phyloP scores from a whole-genome alignment of 768 basidiomycete genomes.

The Rhodotorula toruloides region DNA sequence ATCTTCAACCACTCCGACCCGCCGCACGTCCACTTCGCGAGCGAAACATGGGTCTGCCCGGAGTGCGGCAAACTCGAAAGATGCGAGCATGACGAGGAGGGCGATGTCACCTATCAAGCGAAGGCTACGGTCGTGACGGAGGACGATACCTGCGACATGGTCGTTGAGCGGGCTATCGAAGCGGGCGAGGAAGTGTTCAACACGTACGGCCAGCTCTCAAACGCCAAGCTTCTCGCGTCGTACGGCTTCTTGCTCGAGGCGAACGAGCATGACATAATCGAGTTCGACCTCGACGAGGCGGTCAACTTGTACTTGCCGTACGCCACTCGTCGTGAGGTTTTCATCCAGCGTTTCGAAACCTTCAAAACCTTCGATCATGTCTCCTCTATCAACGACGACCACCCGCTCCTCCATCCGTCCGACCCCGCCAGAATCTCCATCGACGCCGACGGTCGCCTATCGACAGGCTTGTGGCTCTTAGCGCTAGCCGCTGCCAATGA shows the following conservation, averaged over 20 bases:
- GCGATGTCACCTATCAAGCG: conserved; percentile 9
- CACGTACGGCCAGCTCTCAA: conserved; percentile 62
- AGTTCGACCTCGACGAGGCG: neutral
- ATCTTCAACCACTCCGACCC: conserved; percentile 53
- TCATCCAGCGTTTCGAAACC: too few species aligned
- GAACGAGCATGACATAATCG: conserved; percentile 58
- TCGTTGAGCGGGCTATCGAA: conserved; percentile 55
- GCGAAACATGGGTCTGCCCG: conserved; percentile 65
- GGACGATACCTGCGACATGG: conserved; percentile 58
- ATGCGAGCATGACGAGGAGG: conserved; percentile 62
- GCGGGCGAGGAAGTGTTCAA: conserved; percentile 64
- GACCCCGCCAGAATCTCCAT: neutral
- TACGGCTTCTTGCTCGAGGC: conserved; percentile 73
- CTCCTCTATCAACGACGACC: neutral
- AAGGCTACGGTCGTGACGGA: neutral
- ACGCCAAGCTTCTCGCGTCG: conserved; percentile 61
- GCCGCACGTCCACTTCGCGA: conserved; percentile 21
- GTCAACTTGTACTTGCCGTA: rapidly evolving
- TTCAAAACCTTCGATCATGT: too few species aligned
- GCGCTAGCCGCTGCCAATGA: too few species aligned
- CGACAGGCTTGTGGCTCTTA: conserved; percentile 14
- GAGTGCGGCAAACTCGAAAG: conserved; percentile 64
- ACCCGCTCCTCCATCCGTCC: neutral
- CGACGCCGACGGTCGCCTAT: conserved; percentile 36
- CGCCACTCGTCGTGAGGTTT: neutral